Evolutionary conservation across 768 basidiomycete genomes (phyloP).

Genomic region (Floccularia luteovirens): DNA sequence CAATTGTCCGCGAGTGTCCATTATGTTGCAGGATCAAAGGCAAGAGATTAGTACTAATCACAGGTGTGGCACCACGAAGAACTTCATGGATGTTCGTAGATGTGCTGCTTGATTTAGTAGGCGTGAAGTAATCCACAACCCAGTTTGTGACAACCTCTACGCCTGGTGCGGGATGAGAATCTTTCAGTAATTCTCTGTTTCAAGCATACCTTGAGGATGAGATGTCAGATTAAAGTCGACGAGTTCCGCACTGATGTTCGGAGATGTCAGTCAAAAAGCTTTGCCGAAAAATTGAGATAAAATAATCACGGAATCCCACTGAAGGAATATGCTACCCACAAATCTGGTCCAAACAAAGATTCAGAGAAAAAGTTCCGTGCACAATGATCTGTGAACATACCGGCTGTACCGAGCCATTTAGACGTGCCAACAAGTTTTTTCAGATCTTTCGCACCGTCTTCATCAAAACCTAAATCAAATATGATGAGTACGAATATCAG

Average conservation of each 20-base stretch:
- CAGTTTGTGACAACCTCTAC: conserved; percentile 53
- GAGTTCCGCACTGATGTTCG: conserved; percentile 39
- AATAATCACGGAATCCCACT: conserved; percentile 74
- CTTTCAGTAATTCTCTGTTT: not conserved
- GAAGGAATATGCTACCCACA: conserved; percentile 72
- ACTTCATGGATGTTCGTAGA: conserved; percentile 41
- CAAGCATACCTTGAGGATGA: conserved; percentile 31
- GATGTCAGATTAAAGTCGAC: conserved; percentile 56
- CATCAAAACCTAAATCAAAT: conserved; percentile 53
- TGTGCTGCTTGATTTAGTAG: conserved; percentile 12
- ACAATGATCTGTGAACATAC: too few relatives aligned
- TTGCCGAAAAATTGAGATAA: conserved; percentile 1
- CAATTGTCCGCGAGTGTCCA: conserved; percentile 82
- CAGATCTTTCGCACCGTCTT: conserved; percentile 56
- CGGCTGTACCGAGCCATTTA: conserved; percentile 81
- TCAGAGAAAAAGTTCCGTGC: not conserved
- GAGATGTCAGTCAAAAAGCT: not conserved
- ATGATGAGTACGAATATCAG: not conserved
- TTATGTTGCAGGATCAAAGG: conserved; percentile 78
- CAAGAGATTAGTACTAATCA: conserved; percentile 57
- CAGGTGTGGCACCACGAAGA: conserved; percentile 40
- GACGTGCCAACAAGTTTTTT: conserved; percentile 45
- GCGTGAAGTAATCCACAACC: conserved; percentile 68
- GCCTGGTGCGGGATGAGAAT: conserved; percentile 17
- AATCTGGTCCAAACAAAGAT: conserved; percentile 32